A percentile compares a stretch with the other conserved stretches of the same genome.
phyloP scores from a whole-genome alignment of 2,329 filamentous ascomycete genomes.

The Xylariaceae sp. region DNA sequence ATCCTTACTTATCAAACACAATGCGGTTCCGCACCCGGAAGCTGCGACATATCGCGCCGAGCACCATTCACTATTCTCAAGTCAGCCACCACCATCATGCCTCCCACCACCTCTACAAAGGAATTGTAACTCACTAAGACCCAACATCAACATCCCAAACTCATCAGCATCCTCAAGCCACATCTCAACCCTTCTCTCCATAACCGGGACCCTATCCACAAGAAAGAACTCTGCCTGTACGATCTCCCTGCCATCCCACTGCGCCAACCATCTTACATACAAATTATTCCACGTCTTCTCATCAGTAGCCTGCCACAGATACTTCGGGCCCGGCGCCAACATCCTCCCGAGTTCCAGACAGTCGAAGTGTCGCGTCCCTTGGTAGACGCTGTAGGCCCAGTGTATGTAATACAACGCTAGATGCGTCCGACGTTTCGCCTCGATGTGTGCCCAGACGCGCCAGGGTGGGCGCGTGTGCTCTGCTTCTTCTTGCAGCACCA shows the following conservation, averaged over 20 bases:
- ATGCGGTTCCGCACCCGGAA: slow-evolving; percentile 5
- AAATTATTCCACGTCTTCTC: slow-evolving; percentile 31
- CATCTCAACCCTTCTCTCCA: slow-evolving; percentile 32
- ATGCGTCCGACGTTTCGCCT: slow-evolving; percentile 48
- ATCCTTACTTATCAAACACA: background rate
- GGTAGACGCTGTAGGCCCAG: slow-evolving; percentile 37
- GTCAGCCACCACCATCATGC: background rate
- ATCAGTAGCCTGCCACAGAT: slow-evolving; percentile 34
- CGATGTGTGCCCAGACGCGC: slow-evolving; percentile 44
- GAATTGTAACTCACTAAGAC: slow-evolving; percentile 26
- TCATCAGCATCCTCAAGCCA: slow-evolving; percentile 42
- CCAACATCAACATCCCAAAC: slow-evolving; percentile 37
- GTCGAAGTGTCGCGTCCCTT: slow-evolving; percentile 31
- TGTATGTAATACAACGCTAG: slow-evolving; percentile 34
- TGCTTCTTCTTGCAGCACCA: slow-evolving; percentile 34
- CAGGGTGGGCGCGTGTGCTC: slow-evolving; percentile 29
- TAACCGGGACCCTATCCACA: slow-evolving; percentile 26
- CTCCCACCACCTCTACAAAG: background rate
- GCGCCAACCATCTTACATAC: slow-evolving; percentile 32
- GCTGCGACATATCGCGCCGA: slow-evolving; percentile 2
- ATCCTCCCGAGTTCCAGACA: slow-evolving; percentile 36
- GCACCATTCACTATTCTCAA: slow-evolving; percentile 10
- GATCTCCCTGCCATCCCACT: slow-evolving; percentile 31
- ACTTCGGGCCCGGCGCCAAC: slow-evolving; percentile 36
- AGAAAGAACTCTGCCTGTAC: slow-evolving; percentile 31